Evolutionary conservation across 192 early-diverging fungal species (phyloP), one percentile per base, ranked within the genome.

Genomic region (Oehlia diaphana): DNA sequence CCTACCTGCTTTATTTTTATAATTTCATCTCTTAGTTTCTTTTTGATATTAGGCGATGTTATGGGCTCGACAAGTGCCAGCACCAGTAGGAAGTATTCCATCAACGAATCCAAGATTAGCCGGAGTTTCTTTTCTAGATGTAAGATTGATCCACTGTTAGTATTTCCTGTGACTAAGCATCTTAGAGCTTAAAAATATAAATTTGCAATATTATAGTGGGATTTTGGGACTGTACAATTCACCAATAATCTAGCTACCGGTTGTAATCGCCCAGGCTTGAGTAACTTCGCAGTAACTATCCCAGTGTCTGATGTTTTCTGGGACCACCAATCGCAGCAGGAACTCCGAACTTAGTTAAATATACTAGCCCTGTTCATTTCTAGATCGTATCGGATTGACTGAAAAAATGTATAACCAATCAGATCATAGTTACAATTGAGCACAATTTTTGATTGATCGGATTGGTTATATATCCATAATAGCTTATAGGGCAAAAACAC

Each of bases 21-120:
- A 23, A 39, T 50, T 77, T 77, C 35, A 77, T 67, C 33, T 77
- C n/a, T 39, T 26, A 76, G 26, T 35, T 35, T 42, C 66, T 77
- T 77, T 77, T 77, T 42, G 66, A 77, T 77, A 77, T 77, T 77
- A 77, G 63, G 65, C 65, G 6, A 77, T 35, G 16, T 53, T 77
- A 50, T 77, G 63, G 76, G 68, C 16, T 66, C 76, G 44, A 0
- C 28, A 28, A 63, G 4, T 61, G 13, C 74, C 61, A 16, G 3
- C 69, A 71, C 69, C 39, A 21, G 35, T 19, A 47, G 69, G 23
- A 35, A 71, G 69, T 71, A 26, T 9, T 2, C 2, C 69, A 71
- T 23, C 33, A 16, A 31, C 31, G 2, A 31, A 31, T 31, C 69
- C 69, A 47, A 47, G 2, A 9, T 71, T 71, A 37, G 12, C 23